Percentiles rank a stretch among this genome's conserved stretches.
Evolutionary conservation across 768 basidiomycete genomes (phyloP).

Genomic region (Russula foetens): DNA sequence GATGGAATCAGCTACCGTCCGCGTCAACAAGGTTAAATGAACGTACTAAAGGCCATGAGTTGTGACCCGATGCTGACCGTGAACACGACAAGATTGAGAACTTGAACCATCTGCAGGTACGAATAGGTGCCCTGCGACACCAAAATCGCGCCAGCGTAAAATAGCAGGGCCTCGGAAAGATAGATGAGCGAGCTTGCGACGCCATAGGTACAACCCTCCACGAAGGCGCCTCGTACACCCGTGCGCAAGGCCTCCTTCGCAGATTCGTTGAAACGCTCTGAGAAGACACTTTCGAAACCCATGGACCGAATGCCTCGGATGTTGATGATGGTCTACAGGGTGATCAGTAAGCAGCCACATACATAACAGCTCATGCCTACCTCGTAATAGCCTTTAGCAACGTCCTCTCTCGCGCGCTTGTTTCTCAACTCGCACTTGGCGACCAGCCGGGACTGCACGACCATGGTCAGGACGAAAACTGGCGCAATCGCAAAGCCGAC

Average conservation of each 20-base stretch:
- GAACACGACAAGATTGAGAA: slow-evolving; percentile 87
- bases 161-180: slow-evolving; percentile 82
- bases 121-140: slow-evolving; percentile 73
- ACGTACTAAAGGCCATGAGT: slow-evolving; percentile 87
- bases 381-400: slow-evolving; percentile 81
- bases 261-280: slow-evolving; percentile 57
- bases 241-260: slow-evolving; percentile 50
- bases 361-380: slow-evolving; percentile 35
- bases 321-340: slow-evolving; percentile 59
- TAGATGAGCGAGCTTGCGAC: slow-evolving; percentile 80
- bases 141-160: slow-evolving; percentile 86
- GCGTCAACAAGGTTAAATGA: slow-evolving; percentile 5
- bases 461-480: slow-evolving; percentile 69
- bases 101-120: slow-evolving; percentile 85
- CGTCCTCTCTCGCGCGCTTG: slow-evolving; percentile 79
- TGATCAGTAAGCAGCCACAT: not conserved
- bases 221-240: slow-evolving; percentile 77
- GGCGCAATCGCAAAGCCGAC: slow-evolving; percentile 85
- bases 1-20: not conserved
- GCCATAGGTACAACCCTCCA: slow-evolving; percentile 79
- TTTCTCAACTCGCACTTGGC: slow-evolving; percentile 67
- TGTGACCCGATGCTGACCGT: slow-evolving; percentile 87
- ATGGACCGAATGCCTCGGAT: slow-evolving; percentile 83
- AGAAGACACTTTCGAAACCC: slow-evolving; percentile 70
- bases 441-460: slow-evolving; percentile 64